Conservation (phyloP, 768 basidiomycete genomes). For the Serendipita vermifera region DNA sequence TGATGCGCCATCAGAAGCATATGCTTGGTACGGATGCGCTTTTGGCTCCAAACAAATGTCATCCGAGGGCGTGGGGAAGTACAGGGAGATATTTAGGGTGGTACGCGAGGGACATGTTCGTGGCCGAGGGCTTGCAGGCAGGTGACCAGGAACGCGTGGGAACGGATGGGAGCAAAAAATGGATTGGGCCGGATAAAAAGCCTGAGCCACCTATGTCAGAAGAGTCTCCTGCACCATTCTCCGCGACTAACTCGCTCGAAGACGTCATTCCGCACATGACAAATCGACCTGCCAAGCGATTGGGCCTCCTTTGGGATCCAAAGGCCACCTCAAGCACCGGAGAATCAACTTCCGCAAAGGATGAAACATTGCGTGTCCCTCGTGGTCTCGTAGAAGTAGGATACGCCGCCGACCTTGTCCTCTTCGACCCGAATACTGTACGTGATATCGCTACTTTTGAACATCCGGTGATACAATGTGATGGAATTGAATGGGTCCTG, state of each 20-base stretch:
- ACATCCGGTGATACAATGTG: conserved; percentile 16
- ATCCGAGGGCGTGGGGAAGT: conserved; percentile 18
- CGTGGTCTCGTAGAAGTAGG: conserved; percentile 19
- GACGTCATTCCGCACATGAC: conserved; percentile 22
- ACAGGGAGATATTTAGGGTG: conserved; percentile 13
- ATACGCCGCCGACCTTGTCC: conserved; percentile 21
- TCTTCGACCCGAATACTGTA: conserved; percentile 21
- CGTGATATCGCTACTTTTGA: conserved; percentile 20
- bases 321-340: too few species aligned
- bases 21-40: conserved; percentile 23
- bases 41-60: conserved; percentile 18
- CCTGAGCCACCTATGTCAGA: background rate
- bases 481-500: conserved; percentile 21
- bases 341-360: too few species aligned
- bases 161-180: too few species aligned
- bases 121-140: background rate
- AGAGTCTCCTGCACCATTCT: background rate
- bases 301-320: conserved; percentile 16
- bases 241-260: conserved; percentile 12
- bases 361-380: conserved; percentile 5
- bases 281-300: conserved; percentile 21
- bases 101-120: conserved; percentile 20
- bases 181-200: background rate
- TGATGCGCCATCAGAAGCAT: conserved; percentile 21
- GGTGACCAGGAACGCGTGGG: background rate